These are phyloP conservation scores for Hsuehochloa calcarea DNA, from an alignment of 176 grass and related monocot species.

Conservation along the genomic window DNA sequence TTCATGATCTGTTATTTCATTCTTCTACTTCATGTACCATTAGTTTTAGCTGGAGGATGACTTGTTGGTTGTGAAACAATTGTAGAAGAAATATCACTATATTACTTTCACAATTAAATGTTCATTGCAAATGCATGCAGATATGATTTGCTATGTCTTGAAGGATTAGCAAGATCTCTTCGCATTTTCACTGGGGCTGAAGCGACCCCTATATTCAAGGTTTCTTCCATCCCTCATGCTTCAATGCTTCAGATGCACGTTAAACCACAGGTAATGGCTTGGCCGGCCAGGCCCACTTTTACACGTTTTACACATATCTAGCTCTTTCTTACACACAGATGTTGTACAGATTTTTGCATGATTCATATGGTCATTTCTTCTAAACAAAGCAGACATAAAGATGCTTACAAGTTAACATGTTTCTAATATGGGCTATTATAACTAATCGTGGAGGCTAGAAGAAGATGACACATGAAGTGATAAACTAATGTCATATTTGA, in stretches of 20 bases:
- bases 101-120: slow-evolving; percentile 23
- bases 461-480: not conserved
- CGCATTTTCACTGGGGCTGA: slow-evolving; percentile 73
- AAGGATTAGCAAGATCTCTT: slow-evolving; percentile 81
- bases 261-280: slow-evolving; percentile 62
- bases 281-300: not conserved
- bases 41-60: not conserved
- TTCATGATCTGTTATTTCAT: not conserved
- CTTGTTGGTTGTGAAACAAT: not conserved
- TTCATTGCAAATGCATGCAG: slow-evolving; percentile 39
- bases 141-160: slow-evolving; percentile 93
- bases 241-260: slow-evolving; percentile 79
- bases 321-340: not conserved
- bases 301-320: not conserved
- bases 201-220: slow-evolving; percentile 53
- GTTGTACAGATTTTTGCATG: not conserved
- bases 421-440: not conserved
- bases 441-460: not conserved
- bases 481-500: not conserved
- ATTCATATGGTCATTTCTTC: not conserved
- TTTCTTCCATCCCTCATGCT: slow-evolving; percentile 43
- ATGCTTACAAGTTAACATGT: not conserved
- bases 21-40: not conserved
- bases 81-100: not conserved
- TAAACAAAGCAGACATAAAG: not conserved